Evolutionary conservation across 805 yeast genomes (phyloP), one percentile per base, ranked within the genome.

Genomic region (Metschnikowia kunwiensis): DNA sequence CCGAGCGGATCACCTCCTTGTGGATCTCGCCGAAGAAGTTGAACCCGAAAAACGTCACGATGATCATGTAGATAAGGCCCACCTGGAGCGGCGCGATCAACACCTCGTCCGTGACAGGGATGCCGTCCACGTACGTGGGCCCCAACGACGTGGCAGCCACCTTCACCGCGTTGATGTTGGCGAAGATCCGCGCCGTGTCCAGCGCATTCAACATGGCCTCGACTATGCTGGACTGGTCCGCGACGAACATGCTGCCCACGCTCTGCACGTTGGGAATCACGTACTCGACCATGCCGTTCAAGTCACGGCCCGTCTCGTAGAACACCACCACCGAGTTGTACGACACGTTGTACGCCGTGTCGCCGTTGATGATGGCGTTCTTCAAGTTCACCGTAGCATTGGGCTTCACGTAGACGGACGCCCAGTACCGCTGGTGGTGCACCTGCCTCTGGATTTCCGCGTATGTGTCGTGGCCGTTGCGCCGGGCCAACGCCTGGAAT

Each of bases 31-130:
- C 60, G 52, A 79, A 80, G 64, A 83, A 73, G 57, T 68, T 73
- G 49, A 82, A 72, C 47, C 79, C 81, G 71, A 86, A 82, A 54
- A 86, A 82, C 3, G 91, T 77, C 38, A 83, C 56, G 54, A 85
- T 78, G 49, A 85, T 72, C 54, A 82, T 65, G 54, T 78, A 84
- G 55, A 85, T 80, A 45, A 82, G 68, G 34, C 93, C 93, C 42
- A 84, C 80, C 55, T 83, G 91, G 4, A 78, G 57, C 5, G 89
- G 87, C 0, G 88, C 88, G 28, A 71, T 47, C 10, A 79, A 53
- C 5, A 75, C 77, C 2, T 74, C 63, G 47, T 76, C 63, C 1
- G 58, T 57, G 34, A 62, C 65, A 2, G 85, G 84, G n/a, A 67
- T 62, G 32, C 65, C 57, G 50, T 83, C 87, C 3, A 51, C 27